These are phyloP conservation scores for Hypoxylon fragiforme DNA, from an alignment of 495 filamentous ascomycete genomes.

Conservation along the genomic window DNA sequence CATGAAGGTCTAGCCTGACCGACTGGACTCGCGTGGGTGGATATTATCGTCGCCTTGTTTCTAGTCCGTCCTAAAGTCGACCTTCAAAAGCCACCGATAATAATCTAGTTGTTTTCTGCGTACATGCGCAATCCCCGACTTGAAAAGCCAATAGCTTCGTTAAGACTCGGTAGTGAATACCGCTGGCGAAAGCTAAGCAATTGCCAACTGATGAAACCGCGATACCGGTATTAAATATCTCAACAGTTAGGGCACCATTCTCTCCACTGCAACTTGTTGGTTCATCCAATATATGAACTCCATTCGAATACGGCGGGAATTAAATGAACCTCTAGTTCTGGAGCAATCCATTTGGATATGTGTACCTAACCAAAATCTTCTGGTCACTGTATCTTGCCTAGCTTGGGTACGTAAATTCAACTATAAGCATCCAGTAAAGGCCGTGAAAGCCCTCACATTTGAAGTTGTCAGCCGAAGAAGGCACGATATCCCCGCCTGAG, in stretches of 20 bases:
- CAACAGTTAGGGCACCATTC: slow-evolving; percentile 4
- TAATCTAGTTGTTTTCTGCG: not conserved
- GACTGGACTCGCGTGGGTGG: slow-evolving; percentile 13
- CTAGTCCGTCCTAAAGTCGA: slow-evolving; percentile 1
- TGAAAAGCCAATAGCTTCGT: too few species aligned
- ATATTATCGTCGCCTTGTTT: slow-evolving; percentile 20
- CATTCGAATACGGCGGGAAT: slow-evolving; percentile 16
- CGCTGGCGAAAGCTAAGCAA: not conserved
- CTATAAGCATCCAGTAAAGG: not conserved
- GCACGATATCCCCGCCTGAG: not conserved
- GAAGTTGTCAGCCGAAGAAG: too few species aligned
- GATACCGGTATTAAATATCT: slow-evolving; percentile 11
- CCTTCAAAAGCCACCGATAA: slow-evolving; percentile 23
- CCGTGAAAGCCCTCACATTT: too few species aligned
- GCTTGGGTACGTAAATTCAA: slow-evolving; percentile 1
- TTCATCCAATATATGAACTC: slow-evolving; percentile 11
- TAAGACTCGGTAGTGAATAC: not conserved
- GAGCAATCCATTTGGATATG: slow-evolving; percentile 21
- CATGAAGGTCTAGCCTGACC: slow-evolving; percentile 28
- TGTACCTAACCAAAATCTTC: slow-evolving; percentile 20
- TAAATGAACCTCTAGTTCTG: slow-evolving; percentile 19
- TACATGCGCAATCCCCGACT: not conserved
- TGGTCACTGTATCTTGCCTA: slow-evolving; percentile 1
- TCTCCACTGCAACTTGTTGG: slow-evolving; percentile 25
- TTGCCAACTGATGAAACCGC: slow-evolving; percentile 5